These are phyloP conservation scores for Colletotrichum sp. DNA, from an alignment of 2,329 filamentous ascomycete genomes.

Conservation along the genomic window DNA sequence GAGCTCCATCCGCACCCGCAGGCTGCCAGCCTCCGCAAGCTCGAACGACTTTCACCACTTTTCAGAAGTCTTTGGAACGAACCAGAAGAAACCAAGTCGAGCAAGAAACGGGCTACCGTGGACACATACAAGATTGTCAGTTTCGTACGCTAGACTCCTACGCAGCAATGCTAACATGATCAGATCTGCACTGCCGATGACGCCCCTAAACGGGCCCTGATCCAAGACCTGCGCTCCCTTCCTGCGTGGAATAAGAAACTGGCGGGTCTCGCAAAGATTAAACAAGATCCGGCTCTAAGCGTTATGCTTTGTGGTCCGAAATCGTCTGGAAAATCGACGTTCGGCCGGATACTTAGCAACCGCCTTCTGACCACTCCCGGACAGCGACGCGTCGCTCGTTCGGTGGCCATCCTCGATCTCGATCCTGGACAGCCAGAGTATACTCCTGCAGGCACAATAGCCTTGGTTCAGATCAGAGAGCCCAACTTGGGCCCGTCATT, in stretches of 20 bases:
- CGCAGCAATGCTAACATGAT: conserved; percentile 26
- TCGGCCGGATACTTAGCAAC: conserved; percentile 71
- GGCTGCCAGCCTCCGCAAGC: conserved; percentile 50
- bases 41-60: conserved; percentile 68
- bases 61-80: conserved; percentile 73
- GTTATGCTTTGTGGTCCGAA: conserved; percentile 73
- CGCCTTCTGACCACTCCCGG: conserved; percentile 60
- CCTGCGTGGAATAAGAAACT: conserved; percentile 67
- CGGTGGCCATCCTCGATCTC: conserved; percentile 67
- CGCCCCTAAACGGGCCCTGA: conserved; percentile 49
- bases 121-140: conserved; percentile 57
- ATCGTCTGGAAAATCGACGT: conserved; percentile 78
- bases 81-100: conserved; percentile 27
- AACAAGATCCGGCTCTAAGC: conserved; percentile 38
- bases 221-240: conserved; percentile 62
- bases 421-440: conserved; percentile 83
- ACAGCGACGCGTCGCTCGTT: conserved; percentile 24
- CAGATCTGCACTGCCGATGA: conserved; percentile 62
- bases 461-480: conserved; percentile 64
- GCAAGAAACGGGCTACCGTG: conserved; percentile 22
- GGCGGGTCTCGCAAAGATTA: conserved; percentile 47
- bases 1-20: conserved; percentile 62
- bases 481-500: conserved; percentile 73
- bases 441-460: conserved; percentile 71
- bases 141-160: background rate